Evolutionary conservation across 2,329 filamentous ascomycete species (phyloP).

Genomic region (Claviceps paspali): DNA sequence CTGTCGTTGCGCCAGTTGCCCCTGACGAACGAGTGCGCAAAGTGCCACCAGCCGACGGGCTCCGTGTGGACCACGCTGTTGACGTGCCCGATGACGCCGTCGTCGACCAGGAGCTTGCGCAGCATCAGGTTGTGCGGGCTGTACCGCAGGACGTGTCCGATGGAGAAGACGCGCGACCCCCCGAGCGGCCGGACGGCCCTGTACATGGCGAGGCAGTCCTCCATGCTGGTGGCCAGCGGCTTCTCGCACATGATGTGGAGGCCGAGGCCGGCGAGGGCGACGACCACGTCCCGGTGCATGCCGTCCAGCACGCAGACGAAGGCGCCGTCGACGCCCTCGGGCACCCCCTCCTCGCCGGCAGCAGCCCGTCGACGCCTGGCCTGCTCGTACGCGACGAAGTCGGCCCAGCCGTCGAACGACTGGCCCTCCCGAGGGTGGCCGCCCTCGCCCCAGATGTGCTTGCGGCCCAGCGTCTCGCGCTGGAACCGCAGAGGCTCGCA

Average conservation of each 20-base stretch:
- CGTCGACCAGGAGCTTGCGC: conserved; percentile 58
- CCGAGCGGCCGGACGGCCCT: conserved; percentile 29
- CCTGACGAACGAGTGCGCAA: conserved; percentile 75
- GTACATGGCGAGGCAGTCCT: conserved; percentile 66
- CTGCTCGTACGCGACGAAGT: conserved; percentile 61
- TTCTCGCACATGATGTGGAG: conserved; percentile 94
- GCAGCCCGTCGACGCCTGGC: conserved; percentile 38
- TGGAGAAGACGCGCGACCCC: conserved; percentile 52
- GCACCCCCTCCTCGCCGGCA: conserved; percentile 30
- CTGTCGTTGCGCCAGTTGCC: conserved; percentile 86
- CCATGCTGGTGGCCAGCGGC: conserved; percentile 65
- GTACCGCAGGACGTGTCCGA: conserved; percentile 88
- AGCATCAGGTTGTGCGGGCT: conserved; percentile 84
- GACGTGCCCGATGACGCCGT: conserved; percentile 68
- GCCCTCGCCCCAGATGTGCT: conserved; percentile 53
- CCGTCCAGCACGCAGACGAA: conserved; percentile 67
- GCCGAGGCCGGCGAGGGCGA: conserved; percentile 51
- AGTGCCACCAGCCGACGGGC: conserved; percentile 94
- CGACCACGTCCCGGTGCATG: conserved; percentile 69
- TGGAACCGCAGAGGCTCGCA: conserved; percentile 73
- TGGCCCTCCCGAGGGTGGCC: conserved; percentile 43
- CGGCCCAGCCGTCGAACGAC: conserved; percentile 57
- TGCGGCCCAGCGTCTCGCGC: conserved; percentile 51
- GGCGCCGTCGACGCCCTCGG: conserved; percentile 43
- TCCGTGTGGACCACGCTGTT: conserved; percentile 83